A percentile compares a stretch with the other conserved stretches of the same genome.
phyloP scores from a whole-genome alignment of 2,329 filamentous ascomycete species.

The Trichoderma breve region DNA sequence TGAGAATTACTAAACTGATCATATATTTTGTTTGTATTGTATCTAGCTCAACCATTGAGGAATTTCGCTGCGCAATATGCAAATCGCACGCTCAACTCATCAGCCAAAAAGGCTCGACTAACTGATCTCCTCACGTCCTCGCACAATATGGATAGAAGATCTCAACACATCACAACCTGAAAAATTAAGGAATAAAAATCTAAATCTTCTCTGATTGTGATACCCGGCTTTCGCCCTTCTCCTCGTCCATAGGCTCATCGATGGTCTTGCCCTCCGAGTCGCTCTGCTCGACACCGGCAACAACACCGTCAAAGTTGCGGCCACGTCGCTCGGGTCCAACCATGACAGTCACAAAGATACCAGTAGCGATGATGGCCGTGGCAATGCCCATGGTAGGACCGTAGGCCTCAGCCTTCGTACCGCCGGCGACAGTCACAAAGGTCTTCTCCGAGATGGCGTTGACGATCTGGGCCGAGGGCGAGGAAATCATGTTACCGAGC shows the following conservation, averaged over 20 bases:
- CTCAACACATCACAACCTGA: neutral
- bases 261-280: conserved; percentile 27
- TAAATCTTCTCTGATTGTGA: neutral
- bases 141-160: neutral
- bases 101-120: neutral
- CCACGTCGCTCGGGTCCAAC: conserved; percentile 74
- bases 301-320: conserved; percentile 62
- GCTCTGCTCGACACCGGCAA: conserved; percentile 36
- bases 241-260: conserved; percentile 29
- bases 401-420: conserved; percentile 64
- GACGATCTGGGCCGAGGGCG: conserved; percentile 72
- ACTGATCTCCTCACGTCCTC: neutral
- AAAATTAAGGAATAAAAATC: neutral
- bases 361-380: conserved; percentile 71
- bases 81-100: neutral
- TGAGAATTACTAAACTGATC: neutral
- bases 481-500: conserved; percentile 72
- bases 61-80: neutral
- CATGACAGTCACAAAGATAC: conserved; percentile 65
- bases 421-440: conserved; percentile 52
- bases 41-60: neutral
- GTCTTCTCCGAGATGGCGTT: conserved; percentile 68
- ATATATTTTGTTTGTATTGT: neutral
- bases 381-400: conserved; percentile 73
- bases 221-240: conserved; percentile 26